Conservation (phyloP, 192 early-diverging fungal genomes). For the Entomortierella chlamydospora region DNA sequence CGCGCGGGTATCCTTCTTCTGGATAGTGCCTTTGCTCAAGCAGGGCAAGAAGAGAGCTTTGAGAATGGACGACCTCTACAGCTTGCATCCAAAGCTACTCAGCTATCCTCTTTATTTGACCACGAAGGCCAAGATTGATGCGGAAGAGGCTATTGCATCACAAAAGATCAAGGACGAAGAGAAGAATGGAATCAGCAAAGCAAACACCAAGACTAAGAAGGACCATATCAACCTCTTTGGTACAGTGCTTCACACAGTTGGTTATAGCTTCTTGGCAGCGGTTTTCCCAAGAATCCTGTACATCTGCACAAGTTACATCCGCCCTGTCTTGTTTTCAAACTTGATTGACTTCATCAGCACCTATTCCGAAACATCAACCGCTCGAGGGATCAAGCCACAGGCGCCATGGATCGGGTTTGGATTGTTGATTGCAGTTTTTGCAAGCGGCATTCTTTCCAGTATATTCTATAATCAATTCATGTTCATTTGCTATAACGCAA, state of each 20-base stretch:
- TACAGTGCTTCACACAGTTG: constrained; percentile 7
- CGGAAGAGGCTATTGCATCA: constrained; percentile 15
- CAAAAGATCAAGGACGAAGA: not conserved
- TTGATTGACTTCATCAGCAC: constrained; percentile 59
- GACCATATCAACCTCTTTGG: not conserved
- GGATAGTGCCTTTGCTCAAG: constrained; percentile 47
- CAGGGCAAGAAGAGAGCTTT: constrained; percentile 32
- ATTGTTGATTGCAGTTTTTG: constrained; percentile 26
- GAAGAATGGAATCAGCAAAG: not conserved
- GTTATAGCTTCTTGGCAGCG: constrained; percentile 11
- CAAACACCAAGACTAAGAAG: not conserved
- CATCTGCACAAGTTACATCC: constrained; percentile 49
- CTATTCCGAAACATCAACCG: constrained; percentile 12
- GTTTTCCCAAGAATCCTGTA: constrained; percentile 13
- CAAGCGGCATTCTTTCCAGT: not conserved
- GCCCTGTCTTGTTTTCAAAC: constrained; percentile 69
- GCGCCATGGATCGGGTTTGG: constrained; percentile 26
- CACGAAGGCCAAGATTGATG: constrained; percentile 30
- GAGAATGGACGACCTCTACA: constrained; percentile 38
- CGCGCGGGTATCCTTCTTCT: constrained; percentile 40
- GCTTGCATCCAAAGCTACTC: constrained; percentile 31
- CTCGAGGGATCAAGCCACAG: no score
- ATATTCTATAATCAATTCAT: constrained; percentile 33
- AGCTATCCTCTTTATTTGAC: constrained; percentile 29
- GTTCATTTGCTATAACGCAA: constrained; percentile 24